Base-by-base conservation (phyloP, 257 asterid species). In the Primulina huaijiensis region DNA sequence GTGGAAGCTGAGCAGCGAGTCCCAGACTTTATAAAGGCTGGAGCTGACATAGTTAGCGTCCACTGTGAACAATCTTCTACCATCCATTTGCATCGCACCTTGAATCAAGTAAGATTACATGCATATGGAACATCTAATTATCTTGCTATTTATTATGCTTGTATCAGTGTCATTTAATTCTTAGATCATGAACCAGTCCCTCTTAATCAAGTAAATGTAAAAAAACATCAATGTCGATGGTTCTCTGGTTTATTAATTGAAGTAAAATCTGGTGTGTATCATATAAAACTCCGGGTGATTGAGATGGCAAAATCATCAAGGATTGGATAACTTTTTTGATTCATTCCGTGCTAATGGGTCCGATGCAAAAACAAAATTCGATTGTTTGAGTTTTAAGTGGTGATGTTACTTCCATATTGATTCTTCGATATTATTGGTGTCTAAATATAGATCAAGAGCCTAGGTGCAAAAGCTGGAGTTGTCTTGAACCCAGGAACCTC, bases 391-490 rank as follows among this genome's bases (percentile, higher is more conserved):
- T 23, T 61, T 53, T 27, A 5, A 56, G 21, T 11, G 12, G 69
- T 50, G 23, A 27, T 67, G 29, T 67, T 52, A 14, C 38, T 64
- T 43, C 2, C 53, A 3, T 35, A 43, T 10, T 66, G 57, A 19
- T 16, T 10, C 57, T 30, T 67, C 12, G 19, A 31, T 14, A 43
- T 33, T 10, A 31, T 57, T 70, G 75, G 57, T 67, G 60, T 68
- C 75, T 72, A 66, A 67, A 61, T 72, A 72, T 83, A 94, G 99
- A 77, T 94, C 65, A 91, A 91, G 82, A 77, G 84, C 78, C 72
- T 94, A 75, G 98, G 99, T 64, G 99, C 99, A 62, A 94, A 94
- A 84, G 99, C 99, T 74, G 99, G 99, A 83, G 99, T 94, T 46
- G 99, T 94, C 66, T 86, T 94, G 82, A 94, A 94, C 83, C 99